Evolutionary conservation across 2,329 filamentous ascomycete genomes (phyloP).

Genomic region (Botrytis sinoallii): DNA sequence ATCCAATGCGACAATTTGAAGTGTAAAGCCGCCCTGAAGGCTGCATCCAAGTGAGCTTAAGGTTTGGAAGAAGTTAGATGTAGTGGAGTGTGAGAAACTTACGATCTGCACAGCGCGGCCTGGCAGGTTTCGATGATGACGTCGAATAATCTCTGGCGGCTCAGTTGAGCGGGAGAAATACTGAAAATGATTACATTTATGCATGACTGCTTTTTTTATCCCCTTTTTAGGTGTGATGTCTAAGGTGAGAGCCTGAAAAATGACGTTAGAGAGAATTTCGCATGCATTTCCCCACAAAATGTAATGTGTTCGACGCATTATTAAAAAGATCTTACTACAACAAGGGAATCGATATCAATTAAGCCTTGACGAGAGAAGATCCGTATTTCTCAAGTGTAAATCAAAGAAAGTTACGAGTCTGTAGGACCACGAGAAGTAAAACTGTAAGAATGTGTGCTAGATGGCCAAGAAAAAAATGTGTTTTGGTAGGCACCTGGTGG

Average conservation of each 20-base stretch:
- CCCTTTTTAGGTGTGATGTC: neutral
- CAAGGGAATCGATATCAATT: neutral
- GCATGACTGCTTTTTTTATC: neutral
- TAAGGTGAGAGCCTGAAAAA: neutral
- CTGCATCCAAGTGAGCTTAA: neutral
- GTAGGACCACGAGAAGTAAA: neutral
- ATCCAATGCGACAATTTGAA: neutral
- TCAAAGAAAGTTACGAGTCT: neutral
- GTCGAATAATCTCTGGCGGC: neutral
- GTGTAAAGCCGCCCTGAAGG: neutral
- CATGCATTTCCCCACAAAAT: slow-evolving; percentile 3
- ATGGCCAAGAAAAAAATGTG: neutral
- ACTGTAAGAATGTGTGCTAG: neutral
- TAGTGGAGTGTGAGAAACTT: neutral
- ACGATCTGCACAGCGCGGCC: neutral
- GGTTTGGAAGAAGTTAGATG: neutral
- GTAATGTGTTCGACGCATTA: neutral
- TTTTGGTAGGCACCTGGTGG: neutral
- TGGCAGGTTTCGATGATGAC: neutral
- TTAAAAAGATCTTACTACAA: neutral
- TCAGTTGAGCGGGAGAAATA: neutral
- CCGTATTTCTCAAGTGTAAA: neutral
- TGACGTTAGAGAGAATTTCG: neutral
- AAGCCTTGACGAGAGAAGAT: neutral
- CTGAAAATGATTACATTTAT: neutral